These are phyloP conservation scores for Dillenia turbinata DNA, from an alignment of 164 flowering plant species.

Conservation along the genomic window DNA sequence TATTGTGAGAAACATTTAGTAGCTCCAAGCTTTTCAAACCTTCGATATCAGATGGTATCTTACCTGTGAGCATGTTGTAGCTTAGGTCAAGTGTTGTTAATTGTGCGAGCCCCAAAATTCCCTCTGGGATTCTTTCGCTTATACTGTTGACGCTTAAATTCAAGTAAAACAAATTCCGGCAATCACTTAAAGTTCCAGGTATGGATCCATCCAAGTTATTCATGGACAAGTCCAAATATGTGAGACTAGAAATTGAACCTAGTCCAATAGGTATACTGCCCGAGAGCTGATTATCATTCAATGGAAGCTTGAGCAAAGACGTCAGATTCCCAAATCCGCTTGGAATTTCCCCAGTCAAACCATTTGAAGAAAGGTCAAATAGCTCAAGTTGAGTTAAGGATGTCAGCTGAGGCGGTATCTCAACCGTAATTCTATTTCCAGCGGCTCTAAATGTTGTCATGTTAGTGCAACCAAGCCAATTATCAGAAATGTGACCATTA, in stretches of 20 bases:
- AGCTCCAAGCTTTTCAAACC: neutral
- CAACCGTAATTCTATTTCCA: neutral
- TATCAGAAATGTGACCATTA: conserved; percentile 5
- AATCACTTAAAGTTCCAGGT: neutral
- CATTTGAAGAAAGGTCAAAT: conserved; percentile 11
- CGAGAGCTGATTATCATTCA: no score
- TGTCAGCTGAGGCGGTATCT: conserved; percentile 6
- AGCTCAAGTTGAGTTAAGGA: neutral
- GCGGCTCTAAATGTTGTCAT: neutral
- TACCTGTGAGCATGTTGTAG: neutral
- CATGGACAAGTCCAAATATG: conserved; percentile 4
- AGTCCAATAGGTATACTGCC: neutral
- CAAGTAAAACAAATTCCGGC: neutral
- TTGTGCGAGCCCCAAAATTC: no score
- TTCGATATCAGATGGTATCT: neutral
- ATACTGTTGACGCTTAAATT: neutral
- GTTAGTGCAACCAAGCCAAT: conserved; percentile 2
- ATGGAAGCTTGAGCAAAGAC: no score
- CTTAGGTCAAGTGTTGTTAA: neutral
- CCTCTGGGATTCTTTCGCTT: no score
- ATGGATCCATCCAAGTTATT: conserved; percentile 4
- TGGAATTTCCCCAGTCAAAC: conserved; percentile 1
- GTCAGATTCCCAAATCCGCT: neutral
- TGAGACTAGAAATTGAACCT: conserved; percentile 2
- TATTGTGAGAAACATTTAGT: neutral